Base-by-base conservation (phyloP, 2,329 filamentous ascomycete genomes). In the Cladosporium velox region DNA sequence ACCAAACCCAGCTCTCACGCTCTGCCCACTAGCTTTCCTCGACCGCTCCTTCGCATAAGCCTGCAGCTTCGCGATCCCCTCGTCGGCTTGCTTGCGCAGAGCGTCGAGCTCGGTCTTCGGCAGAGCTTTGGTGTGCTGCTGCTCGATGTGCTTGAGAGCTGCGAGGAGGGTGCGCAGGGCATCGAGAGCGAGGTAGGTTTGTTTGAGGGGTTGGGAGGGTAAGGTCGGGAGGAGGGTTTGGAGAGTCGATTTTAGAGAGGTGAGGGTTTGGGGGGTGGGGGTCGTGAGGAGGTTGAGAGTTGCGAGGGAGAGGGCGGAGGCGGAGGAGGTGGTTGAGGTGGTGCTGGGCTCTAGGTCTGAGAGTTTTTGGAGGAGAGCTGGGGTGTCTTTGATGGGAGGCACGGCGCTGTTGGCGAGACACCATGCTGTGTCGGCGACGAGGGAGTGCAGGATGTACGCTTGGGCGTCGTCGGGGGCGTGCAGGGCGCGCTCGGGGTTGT, bases 341-440 rank as follows among this genome's bases (percentile, higher is more conserved):
- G 54, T 30, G 59, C 34, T 66, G 41, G 49, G 14, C 4, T 55
- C 54, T 8, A 67, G 54, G 4, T 65, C 59, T 21, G 64, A 64
- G 54, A 67, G 28, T 52, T 70, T 30, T 14, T 66, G 30, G 41
- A 67, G 66, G 7, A 69, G 47, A 24, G 55, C 55, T 6, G 64
- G 35, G 0, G 65, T 28, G 38, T 69, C 68, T 28, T 54, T 65
- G 18, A 75, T 67, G 18, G 68, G 64, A 14, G 68, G n/a, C 28
- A 60, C 59, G 21, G 64, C 54, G 38, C 62, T 67, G n/a, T 38
- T 70, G n/a, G 70, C 69, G 10, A 74, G 58, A 51, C 68, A 70
- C 71, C 73, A 75, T 6, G 70, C 71, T n/a, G 67, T 66, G 47
- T 77, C 75, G 2, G 70, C 66, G 0, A 70, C 69, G 1, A 77